Conservation (phyloP, 1,284 basidiomycete genomes). For the Ganoderma lingzhi region DNA sequence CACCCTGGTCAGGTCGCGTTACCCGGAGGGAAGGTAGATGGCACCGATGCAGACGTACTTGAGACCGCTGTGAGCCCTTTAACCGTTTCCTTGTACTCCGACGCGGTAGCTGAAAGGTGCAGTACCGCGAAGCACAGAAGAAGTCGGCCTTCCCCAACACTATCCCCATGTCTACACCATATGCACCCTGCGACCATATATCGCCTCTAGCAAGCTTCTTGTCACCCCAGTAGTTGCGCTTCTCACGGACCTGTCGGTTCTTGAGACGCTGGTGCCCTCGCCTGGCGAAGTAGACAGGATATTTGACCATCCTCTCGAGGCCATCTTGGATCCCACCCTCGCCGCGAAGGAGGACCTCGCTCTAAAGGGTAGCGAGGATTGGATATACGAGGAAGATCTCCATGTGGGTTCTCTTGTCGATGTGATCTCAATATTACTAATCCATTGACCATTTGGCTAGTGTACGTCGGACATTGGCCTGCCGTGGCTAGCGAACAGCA, state of each 20-base stretch:
- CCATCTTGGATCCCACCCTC: constrained; percentile 66
- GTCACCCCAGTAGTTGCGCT: constrained; percentile 81
- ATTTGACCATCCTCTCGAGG: constrained; percentile 81
- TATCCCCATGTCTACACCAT: constrained; percentile 68
- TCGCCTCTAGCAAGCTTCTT: constrained; percentile 68
- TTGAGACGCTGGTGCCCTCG: constrained; percentile 61
- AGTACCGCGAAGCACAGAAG: constrained; percentile 88
- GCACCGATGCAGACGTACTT: constrained; percentile 66
- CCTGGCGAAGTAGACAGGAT: constrained; percentile 80
- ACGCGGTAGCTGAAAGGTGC: constrained; percentile 10
- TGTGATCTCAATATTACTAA: constrained; percentile 14
- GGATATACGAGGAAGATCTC: constrained; percentile 76
- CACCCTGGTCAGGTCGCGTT: constrained; percentile 85
- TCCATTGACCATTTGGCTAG: constrained; percentile 40
- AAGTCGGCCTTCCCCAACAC: constrained; percentile 72
- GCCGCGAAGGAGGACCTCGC: constrained; percentile 58
- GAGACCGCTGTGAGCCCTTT: constrained; percentile 72
- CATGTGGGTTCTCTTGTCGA: constrained; percentile 53
- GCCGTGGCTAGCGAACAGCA: constrained; percentile 52
- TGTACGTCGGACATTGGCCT: constrained; percentile 63
- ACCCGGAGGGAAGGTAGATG: constrained; percentile 85
- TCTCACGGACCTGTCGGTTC: constrained; percentile 60
- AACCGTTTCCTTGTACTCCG: not conserved
- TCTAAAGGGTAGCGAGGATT: constrained; percentile 69
- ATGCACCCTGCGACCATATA: constrained; percentile 74